phyloP scores from a whole-genome alignment of 495 filamentous ascomycete genomes.

The Penicillium crystallinum region DNA sequence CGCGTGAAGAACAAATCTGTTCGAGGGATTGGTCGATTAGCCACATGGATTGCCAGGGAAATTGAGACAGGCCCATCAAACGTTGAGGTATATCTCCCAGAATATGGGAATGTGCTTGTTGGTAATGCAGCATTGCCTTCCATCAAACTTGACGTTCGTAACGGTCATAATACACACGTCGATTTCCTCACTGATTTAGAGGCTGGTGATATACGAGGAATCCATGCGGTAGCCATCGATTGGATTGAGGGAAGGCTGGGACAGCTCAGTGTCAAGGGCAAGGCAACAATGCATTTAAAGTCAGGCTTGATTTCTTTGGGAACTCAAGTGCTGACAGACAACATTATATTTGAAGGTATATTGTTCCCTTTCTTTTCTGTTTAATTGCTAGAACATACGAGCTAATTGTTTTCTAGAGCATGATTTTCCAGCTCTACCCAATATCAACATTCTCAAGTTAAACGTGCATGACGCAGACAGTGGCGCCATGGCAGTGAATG shows the following conservation, averaged over 20 bases:
- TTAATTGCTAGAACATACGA: background rate
- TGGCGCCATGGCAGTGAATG: constrained; percentile 71
- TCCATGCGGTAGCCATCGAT: constrained; percentile 77
- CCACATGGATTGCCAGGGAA: constrained; percentile 75
- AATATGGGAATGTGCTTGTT: constrained; percentile 72
- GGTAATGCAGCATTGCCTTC: constrained; percentile 71
- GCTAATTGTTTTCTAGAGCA: constrained; percentile 35
- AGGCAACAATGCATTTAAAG: constrained; percentile 62
- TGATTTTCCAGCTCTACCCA: constrained; percentile 70
- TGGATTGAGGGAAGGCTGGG: constrained; percentile 77
- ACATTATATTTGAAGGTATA: constrained; percentile 75
- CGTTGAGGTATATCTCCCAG: constrained; percentile 75
- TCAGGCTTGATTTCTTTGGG: constrained; percentile 75
- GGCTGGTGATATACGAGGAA: constrained; percentile 70
- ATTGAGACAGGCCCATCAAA: constrained; percentile 64
- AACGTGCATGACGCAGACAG: constrained; percentile 64
- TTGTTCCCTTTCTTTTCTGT: constrained; percentile 20
- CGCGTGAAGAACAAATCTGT: constrained; percentile 65
- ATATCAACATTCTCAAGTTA: constrained; percentile 69
- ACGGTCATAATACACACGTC: constrained; percentile 68
- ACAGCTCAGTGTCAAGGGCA: constrained; percentile 61
- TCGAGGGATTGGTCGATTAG: constrained; percentile 66
- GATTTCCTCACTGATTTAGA: constrained; percentile 72
- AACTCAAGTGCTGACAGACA: constrained; percentile 63
- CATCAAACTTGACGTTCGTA: constrained; percentile 66